A percentile compares a stretch with the other conserved stretches of the same genome.
These are phyloP conservation scores for Venturia oleaginea DNA, from an alignment of 2,329 filamentous ascomycete species.

Conservation along the genomic window DNA sequence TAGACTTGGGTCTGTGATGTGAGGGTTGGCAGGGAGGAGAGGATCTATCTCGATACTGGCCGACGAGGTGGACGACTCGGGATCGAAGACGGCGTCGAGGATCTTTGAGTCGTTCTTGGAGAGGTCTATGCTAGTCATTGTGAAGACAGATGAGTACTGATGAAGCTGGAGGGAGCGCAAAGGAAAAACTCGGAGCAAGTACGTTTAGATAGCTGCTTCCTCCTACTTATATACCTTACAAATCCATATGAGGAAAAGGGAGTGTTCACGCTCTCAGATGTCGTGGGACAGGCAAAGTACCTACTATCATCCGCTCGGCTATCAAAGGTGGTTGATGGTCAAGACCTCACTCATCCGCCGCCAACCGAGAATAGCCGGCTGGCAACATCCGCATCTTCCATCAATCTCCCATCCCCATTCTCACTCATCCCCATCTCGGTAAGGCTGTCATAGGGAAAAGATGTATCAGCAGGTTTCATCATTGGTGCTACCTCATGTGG, in stretches of 20 bases:
- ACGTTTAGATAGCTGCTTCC: background rate
- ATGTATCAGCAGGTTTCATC: background rate
- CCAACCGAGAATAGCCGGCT: background rate
- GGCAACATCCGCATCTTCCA: background rate
- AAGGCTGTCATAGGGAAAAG: background rate
- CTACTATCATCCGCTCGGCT: background rate
- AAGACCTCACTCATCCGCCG: conserved; percentile 31
- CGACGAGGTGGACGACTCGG: conserved; percentile 19
- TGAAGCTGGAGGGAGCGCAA: background rate
- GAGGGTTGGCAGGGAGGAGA: conserved; percentile 19
- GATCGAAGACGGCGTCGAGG: conserved; percentile 33
- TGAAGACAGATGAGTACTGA: background rate
- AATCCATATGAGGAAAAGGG: too few species aligned
- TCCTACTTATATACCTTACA: background rate
- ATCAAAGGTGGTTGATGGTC: background rate
- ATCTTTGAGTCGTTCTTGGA: conserved; percentile 32
- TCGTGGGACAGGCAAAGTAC: background rate
- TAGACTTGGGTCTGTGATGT: conserved; percentile 15
- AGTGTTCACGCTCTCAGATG: background rate
- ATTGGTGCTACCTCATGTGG: background rate
- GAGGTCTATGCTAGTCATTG: conserved; percentile 5
- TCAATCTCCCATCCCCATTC: background rate
- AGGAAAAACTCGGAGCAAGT: background rate
- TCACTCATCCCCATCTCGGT: background rate
- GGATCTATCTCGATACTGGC: conserved; percentile 7